phyloP scores from a whole-genome alignment of 1,284 basidiomycete species.

The Chiua sp. region DNA sequence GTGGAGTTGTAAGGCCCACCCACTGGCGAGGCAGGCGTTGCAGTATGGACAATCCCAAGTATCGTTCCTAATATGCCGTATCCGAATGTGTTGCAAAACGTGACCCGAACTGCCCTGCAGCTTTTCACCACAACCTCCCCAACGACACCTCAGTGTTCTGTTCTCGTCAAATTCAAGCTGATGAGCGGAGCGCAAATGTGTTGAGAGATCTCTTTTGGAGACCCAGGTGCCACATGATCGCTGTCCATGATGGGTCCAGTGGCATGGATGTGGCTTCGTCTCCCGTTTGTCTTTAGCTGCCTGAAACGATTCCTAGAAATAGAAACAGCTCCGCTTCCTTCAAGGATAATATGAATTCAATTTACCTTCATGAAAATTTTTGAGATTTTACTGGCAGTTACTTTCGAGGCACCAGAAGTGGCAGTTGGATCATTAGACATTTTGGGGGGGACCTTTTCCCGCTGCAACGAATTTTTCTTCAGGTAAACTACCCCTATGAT shows the following conservation, averaged over 20 bases:
- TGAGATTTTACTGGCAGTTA: neutral
- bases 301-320: neutral
- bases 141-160: neutral
- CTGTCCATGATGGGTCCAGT: neutral
- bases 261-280: neutral
- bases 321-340: neutral
- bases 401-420: neutral
- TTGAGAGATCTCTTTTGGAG: neutral
- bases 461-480: neutral
- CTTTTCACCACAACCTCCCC: neutral
- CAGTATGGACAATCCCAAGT: neutral
- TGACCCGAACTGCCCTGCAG: neutral
- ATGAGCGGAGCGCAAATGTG: neutral
- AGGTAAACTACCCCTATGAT: slow-evolving; percentile 5
- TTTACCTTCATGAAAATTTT: neutral
- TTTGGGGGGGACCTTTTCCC: no score
- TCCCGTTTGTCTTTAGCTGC: neutral
- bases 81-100: neutral
- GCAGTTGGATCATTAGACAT: neutral
- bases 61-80: neutral
- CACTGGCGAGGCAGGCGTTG: no score
- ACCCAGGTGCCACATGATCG: neutral
- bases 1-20: no score
- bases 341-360: neutral
- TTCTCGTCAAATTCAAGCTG: neutral